Base-by-base conservation (phyloP, 306 rosid species). In the Arachis hypogaea region DNA sequence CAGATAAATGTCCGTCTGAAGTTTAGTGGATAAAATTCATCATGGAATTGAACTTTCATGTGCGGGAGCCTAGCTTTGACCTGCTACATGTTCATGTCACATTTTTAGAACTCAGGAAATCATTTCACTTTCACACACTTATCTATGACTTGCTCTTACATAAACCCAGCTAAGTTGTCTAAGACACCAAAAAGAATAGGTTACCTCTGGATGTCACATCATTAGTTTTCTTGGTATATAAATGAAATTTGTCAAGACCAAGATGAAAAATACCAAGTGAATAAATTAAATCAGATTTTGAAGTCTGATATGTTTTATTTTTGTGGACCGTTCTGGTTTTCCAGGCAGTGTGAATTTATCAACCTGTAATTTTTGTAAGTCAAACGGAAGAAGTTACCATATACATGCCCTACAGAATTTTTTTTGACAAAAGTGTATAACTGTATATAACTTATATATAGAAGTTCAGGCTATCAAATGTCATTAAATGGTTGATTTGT, bases 81-180 rank as follows among this genome's bases (percentile, higher is more conserved):
- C 69, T 54, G 7, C 55, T 56, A 28, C 40, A 28, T 47, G 38
- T 63, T 69, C 71, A 40, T 33, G 41, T 43, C 60, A 57, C 51
- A 43, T 52, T 62, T 66, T 49, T 36, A 22, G 29, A 58, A 50
- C 71, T 38, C 9, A 8, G 61, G 54, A 75, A 63, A 65, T 41
- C 30, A 22, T 65, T 40, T 14, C 67, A 59, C n/a, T 61, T 57
- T 41, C 65, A 22, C 38, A 52, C 46, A 1, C 59, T 77, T 36
- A 10, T 71, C 56, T 62, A 18, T 77, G 22, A 70, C 42, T 43
- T 9, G 10, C 54, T 73, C 77, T 42, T 18, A 3, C 16, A 44
- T 74, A 69, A 69, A 38, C 60, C 59, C 47, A 18, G 69, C 65
- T 73, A 75, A 46, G 73, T 57, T 41, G 9, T 65, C 69, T 55